Base-by-base conservation (phyloP, 148 eudicot genomes). In the Simmondsia chinensis region DNA sequence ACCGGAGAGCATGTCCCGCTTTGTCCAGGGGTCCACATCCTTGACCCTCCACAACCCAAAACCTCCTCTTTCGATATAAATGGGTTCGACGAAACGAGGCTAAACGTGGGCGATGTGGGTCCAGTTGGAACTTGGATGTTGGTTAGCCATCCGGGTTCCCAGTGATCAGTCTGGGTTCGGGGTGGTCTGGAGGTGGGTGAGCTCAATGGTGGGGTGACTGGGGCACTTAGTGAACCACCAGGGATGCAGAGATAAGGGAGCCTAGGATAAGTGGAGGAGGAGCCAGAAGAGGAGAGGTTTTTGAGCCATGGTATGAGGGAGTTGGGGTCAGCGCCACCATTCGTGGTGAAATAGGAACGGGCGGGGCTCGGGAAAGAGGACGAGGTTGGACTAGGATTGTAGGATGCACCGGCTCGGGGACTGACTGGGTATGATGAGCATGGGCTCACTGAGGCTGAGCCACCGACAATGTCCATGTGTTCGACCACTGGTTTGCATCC, bases 11-110 rank as follows among this genome's bases (percentile, higher is more conserved):
- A 84, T 1, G 91, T 74, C 29, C 97, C 97, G 20, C 97, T 89
- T 37, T 80, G 95, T 6, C 94, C 97, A 13, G 97, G 97, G 7
- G 97, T 89, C 95, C 95, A 89, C 95, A 89, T 80, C 15, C 82
- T 51, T 2, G 94, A 79, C 34, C 88, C 84, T 14, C 75, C 78
- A 20, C 74, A 73, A 2, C 74, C 68, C 15, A 76, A 47, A 3
- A 70, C 73, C 65, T 75, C 69, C 1, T 62, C 94, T 62, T 51
- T 80, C 33, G 74, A 64, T 14, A 74, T 87, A 55, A 83, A 88
- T 16, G 91, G 94, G 50, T 78, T 80, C 2, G 84, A 58, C 4
- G 93, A 56, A 20, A 89, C 82, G 14, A 89, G 94, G 48, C 95
- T 89, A 33, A 89, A 89, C 13, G 91, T 89, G 0, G 97, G 97